Conservation (phyloP, 2,329 filamentous ascomycete genomes). For the Colletotrichum godetiae region DNA sequence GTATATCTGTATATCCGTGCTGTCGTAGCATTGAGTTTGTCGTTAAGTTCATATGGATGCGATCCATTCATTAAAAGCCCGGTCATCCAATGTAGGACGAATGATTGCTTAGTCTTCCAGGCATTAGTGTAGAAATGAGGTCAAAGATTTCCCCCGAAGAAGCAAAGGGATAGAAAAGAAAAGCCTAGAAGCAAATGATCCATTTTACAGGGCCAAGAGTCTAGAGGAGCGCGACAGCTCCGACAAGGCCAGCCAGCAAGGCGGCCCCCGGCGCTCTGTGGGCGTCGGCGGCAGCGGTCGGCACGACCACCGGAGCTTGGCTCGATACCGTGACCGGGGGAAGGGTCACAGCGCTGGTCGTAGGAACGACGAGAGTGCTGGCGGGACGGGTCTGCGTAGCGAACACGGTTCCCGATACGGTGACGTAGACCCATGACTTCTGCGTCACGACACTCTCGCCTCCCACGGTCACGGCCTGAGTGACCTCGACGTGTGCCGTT, state of each 20-base stretch:
- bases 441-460: constrained; percentile 47
- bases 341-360: constrained; percentile 42
- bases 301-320: constrained; percentile 39
- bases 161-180: background rate
- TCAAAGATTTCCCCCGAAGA: background rate
- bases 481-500: constrained; percentile 52
- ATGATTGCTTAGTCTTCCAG: background rate
- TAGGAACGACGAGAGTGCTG: constrained; percentile 44
- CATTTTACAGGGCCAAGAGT: background rate
- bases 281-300: constrained; percentile 44
- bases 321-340: constrained; percentile 41
- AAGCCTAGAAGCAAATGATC: background rate
- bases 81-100: background rate
- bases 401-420: constrained; percentile 42
- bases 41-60: constrained; percentile 4
- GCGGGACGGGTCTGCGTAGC: constrained; percentile 40
- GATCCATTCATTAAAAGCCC: background rate
- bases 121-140: background rate
- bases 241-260: constrained; percentile 51
- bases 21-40: constrained; percentile 28
- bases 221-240: constrained; percentile 51
- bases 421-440: constrained; percentile 45
- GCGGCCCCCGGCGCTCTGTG: constrained; percentile 49
- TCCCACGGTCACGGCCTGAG: constrained; percentile 49
- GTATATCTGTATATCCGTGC: constrained; percentile 25